Evolutionary conservation across 2,329 filamentous ascomycete genomes (phyloP), one percentile per base, ranked within the genome.

Genomic region (Emydomyces testavorans): DNA sequence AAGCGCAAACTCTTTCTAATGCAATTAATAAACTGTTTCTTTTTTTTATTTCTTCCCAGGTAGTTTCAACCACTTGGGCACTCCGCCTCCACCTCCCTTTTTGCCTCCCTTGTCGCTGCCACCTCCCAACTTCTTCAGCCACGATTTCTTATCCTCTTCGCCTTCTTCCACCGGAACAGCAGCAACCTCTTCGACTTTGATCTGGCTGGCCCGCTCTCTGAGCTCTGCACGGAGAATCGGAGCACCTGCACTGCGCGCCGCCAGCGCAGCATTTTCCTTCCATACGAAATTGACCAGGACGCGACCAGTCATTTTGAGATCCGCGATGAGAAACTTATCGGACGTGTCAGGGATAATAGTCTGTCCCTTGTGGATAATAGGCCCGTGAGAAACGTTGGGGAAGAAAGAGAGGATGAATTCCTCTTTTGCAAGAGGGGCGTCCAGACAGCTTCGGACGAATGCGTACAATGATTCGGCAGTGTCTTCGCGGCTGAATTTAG

Each of bases 261-360:
- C 67, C 1, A 68, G 58, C n/a, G 75, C 71, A 1, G 80, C 83
- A 31, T 65, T 71, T 39, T 81, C 75, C 16, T 79, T 77, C 85
- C 87, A 94, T 1, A 79, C 67, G 52, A 94, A 76, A 51, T 82
- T 90, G 36, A 95, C 70, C 6, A 94, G 70, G 26, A 89, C 80
- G 28, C 79, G 75, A 5, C 80, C 80, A 2, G 73, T 75, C 53
- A 95, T 76, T 11, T 80, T 78, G 55, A 94, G 75, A 49, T 82
- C 79, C 44, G 75, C 72, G 49, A 95, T 84, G n/a, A 95, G 69
- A 37, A 54, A 53, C n/a, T 53, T 55, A 26, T 61, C 49, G 63
- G 75, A 60, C 74, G 71, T 64, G 32, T 68, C 64, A 0, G 66
- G 64, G n/a, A 70, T 61, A 8, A 58, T 54, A 8, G 56, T 60